Evolutionary conservation across 257 asterid genomes (phyloP).

Genomic region (Henckelia pumila): DNA sequence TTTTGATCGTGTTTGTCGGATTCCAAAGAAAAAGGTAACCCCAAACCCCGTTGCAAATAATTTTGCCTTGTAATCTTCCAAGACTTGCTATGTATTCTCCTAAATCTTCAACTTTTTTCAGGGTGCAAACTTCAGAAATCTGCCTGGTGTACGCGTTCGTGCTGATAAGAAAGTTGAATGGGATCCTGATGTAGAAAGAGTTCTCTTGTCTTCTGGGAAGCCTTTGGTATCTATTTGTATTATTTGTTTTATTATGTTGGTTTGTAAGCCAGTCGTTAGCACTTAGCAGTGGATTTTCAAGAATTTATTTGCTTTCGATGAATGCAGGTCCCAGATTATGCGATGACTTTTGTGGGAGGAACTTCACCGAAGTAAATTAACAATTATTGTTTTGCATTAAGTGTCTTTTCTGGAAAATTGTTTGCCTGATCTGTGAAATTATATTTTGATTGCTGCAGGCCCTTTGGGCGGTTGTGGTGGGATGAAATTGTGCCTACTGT

Average conservation of each 20-base stretch:
- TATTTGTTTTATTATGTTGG: background rate
- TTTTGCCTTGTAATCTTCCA: background rate
- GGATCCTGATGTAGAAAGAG: conserved; percentile 53
- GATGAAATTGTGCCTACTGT: conserved; percentile 88
- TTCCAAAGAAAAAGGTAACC: conserved; percentile 69
- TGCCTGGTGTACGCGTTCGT: conserved; percentile 63
- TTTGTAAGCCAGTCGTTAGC: background rate
- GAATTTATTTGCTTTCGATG: background rate
- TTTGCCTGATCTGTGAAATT: background rate
- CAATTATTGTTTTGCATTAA: background rate
- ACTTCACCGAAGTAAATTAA: conserved; percentile 56
- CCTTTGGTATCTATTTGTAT: conserved; percentile 52
- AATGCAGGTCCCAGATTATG: conserved; percentile 83
- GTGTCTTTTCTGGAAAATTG: background rate
- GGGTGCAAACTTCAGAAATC: conserved; percentile 84
- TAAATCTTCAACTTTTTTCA: conserved; percentile 11
- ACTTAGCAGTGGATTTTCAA: background rate
- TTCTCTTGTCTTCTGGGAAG: conserved; percentile 59
- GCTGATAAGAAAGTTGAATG: conserved; percentile 60
- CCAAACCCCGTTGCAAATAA: background rate
- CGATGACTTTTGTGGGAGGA: conserved; percentile 58
- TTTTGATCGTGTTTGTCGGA: conserved; percentile 53
- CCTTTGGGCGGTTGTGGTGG: conserved; percentile 95
- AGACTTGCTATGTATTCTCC: background rate
- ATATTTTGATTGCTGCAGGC: conserved; percentile 40